Conservation (phyloP, 1,284 basidiomycete genomes). For the Anthracocystis panici-leucophaei region DNA sequence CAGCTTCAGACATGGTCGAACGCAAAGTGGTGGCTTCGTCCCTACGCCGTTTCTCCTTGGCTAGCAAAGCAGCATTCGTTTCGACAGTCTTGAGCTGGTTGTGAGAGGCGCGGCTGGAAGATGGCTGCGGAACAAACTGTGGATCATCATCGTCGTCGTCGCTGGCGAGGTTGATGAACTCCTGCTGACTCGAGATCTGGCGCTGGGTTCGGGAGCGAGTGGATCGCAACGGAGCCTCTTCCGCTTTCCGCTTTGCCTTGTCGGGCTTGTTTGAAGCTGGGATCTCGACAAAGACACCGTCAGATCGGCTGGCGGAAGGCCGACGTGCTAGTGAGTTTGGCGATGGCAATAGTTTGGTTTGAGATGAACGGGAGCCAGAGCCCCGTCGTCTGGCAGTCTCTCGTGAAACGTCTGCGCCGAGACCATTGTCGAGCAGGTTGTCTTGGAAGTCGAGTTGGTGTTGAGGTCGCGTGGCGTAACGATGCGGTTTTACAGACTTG, state of each 20-base stretch:
- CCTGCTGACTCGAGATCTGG: background rate
- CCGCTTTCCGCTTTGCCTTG: slow-evolving; percentile 2
- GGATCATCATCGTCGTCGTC: slow-evolving; percentile 4
- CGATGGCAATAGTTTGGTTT: background rate
- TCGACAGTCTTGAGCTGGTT: background rate
- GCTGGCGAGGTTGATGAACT: background rate
- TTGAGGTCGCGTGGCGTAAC: no score
- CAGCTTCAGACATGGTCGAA: background rate
- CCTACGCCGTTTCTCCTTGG: background rate
- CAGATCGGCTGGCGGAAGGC: slow-evolving; percentile 3
- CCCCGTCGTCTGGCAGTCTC: background rate
- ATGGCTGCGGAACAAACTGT: background rate
- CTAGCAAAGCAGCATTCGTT: background rate
- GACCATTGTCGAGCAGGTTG: slow-evolving; percentile 1
- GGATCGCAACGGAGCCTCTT: background rate
- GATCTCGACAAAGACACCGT: background rate
- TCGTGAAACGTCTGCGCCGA: background rate
- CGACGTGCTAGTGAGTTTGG: background rate
- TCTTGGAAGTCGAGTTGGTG: background rate
- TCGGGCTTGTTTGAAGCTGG: background rate
- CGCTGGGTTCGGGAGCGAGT: background rate
- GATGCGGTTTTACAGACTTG: background rate
- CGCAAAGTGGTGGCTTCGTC: background rate
- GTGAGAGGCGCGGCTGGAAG: background rate
- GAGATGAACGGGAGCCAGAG: background rate